Evolutionary conservation across 371 early-diverging fungal genomes (phyloP), one percentile per base, ranked within the genome.

Genomic region (Mucor circinelloides): DNA sequence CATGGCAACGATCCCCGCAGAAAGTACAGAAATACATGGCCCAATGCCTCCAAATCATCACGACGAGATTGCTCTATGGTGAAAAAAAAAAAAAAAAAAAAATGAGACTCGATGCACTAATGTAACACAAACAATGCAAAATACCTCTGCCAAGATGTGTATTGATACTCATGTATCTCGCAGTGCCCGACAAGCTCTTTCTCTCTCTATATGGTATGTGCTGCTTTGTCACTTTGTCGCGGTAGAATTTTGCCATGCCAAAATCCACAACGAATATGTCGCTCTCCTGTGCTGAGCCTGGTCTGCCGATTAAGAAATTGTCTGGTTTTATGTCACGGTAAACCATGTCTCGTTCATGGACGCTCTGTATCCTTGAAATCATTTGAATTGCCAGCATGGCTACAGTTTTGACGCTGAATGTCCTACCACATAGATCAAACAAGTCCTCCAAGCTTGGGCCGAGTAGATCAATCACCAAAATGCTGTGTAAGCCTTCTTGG

Each of bases 241-340:
- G 81, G 69, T 93, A 96, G 60, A 90, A 86, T 72, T 97, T 97
- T 25, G 94, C 93, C 91, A 97, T 93, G 60, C 97, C 97, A 78
- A 95, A 93, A 75, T 97, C 97, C 55, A 97, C 82, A 67, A 92
- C 86, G 70, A 85, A 89, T 23, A 90, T 65, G 19, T 71, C 76
- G 57, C 77, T 75, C 17, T 81, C 79, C 19, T 76, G 66, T 5
- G 83, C 73, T 56, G 83, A 79, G 58, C 79, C 68, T 12, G 89
- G 85, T 28, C 88, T 77, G 27, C 95, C 94, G 54, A 95, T 85
- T 10, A 96, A 77, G 78, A 99, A 99, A 84, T 99, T 99, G 80
- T 99, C 99, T 13, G 99, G 99, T 77, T 99, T 99, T 71, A 99
- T 97, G 77, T 99, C 99, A 63, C 99, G 89, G 81, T 99, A 99